Evolutionary conservation across 192 early-diverging fungal species (phyloP).

Genomic region (Spinellus fusiger): DNA sequence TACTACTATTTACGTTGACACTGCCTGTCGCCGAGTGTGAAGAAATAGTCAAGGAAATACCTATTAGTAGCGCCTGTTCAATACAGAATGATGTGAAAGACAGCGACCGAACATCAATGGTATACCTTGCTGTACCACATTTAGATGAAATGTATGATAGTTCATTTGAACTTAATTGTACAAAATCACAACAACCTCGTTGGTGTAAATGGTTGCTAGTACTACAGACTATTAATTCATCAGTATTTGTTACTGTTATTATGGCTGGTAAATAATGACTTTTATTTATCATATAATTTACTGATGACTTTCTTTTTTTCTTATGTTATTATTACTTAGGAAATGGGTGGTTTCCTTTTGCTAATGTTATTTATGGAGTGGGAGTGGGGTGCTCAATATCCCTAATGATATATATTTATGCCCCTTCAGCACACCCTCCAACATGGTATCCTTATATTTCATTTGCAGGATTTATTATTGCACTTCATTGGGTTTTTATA

Average conservation of each 20-base stretch:
- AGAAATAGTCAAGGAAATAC: conserved; percentile 18
- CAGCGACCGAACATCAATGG: background rate
- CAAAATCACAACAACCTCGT: background rate
- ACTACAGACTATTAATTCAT: background rate
- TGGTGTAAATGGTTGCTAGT: conserved; percentile 7
- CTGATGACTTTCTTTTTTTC: background rate
- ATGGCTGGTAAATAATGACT: conserved; percentile 3
- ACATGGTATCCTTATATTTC: conserved; percentile 37
- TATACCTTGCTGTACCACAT: conserved; percentile 1
- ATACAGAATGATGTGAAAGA: background rate
- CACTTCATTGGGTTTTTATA: conserved; percentile 81
- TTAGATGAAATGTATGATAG: background rate
- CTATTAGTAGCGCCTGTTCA: background rate
- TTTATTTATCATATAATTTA: background rate
- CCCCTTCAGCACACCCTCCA: conserved; percentile 32
- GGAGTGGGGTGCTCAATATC: conserved; percentile 30
- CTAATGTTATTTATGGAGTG: conserved; percentile 18
- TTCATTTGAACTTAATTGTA: background rate
- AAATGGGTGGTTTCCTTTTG: conserved; percentile 13
- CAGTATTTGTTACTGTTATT: background rate
- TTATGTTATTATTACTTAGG: conserved; percentile 3
- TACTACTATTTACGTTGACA: conserved; percentile 48
- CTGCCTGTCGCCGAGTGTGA: conserved; percentile 55
- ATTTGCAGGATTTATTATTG: conserved; percentile 67
- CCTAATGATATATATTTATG: conserved; percentile 15